Percentiles rank a stretch among this genome's conserved stretches.
phyloP scores from a whole-genome alignment of 2,329 filamentous ascomycete species.

The Penicillium verrucosum region DNA sequence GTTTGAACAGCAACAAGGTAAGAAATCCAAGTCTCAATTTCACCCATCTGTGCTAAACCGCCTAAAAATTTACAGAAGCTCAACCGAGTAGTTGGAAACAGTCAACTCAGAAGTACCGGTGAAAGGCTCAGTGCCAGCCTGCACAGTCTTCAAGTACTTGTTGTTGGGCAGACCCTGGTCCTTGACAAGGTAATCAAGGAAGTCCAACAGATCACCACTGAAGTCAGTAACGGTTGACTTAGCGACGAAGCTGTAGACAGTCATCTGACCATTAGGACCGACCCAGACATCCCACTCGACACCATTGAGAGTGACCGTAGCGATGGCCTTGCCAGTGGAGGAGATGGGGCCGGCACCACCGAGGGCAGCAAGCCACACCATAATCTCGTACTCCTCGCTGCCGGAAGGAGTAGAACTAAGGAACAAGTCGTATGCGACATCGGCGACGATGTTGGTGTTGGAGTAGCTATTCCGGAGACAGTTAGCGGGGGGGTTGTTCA shows the following conservation, averaged over 20 bases:
- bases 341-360: conserved; percentile 58
- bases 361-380: conserved; percentile 62
- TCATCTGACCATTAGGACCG: conserved; percentile 56
- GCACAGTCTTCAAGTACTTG: conserved; percentile 54
- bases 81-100: conserved; percentile 3
- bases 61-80: background rate
- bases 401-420: conserved; percentile 49
- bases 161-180: conserved; percentile 33
- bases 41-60: too few species aligned
- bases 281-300: conserved; percentile 57
- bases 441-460: conserved; percentile 50
- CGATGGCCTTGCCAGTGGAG: conserved; percentile 49
- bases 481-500: background rate
- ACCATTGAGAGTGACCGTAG: conserved; percentile 54
- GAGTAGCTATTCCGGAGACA: conserved; percentile 43
- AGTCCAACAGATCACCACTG: conserved; percentile 56
- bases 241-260: conserved; percentile 61
- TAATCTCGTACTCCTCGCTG: conserved; percentile 58
- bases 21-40: background rate
- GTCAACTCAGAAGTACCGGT: conserved; percentile 30
- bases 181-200: conserved; percentile 55
- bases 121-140: conserved; percentile 40
- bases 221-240: conserved; percentile 50
- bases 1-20: background rate
- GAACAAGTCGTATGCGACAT: conserved; percentile 64